Evolutionary conservation across 2,329 filamentous ascomycete species (phyloP).

Genomic region (Clonostachys solani): DNA sequence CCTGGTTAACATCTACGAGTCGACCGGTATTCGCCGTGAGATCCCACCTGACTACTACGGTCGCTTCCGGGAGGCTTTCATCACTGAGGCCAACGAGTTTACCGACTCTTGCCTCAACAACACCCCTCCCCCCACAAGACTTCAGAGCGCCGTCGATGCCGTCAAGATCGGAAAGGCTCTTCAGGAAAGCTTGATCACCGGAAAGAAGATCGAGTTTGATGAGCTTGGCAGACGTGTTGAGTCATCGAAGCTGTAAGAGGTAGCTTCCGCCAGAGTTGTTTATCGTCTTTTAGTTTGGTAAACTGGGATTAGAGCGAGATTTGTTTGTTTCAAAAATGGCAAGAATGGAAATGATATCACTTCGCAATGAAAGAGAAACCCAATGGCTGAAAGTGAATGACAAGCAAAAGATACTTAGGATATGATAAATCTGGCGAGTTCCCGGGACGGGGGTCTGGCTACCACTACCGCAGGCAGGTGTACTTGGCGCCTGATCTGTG

Average conservation of each 20-base stretch:
- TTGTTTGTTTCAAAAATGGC: too few relatives aligned
- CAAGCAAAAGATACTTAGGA: too few relatives aligned
- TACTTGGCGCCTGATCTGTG: too few relatives aligned
- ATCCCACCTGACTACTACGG: slow-evolving; percentile 60
- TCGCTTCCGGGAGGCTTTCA: slow-evolving; percentile 58
- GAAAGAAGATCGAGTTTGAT: slow-evolving; percentile 55
- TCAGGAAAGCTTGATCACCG: slow-evolving; percentile 50
- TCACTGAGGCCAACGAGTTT: slow-evolving; percentile 61
- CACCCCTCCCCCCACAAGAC: slow-evolving; percentile 48
- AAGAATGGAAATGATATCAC: too few relatives aligned
- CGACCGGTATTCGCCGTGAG: slow-evolving; percentile 43
- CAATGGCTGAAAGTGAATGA: too few relatives aligned
- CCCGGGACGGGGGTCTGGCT: too few relatives aligned
- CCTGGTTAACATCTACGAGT: slow-evolving; percentile 50
- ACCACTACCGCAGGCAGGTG: too few relatives aligned
- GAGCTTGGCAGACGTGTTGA: slow-evolving; percentile 40
- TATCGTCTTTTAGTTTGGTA: too few relatives aligned
- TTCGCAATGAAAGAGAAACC: too few relatives aligned
- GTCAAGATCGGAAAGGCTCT: slow-evolving; percentile 57
- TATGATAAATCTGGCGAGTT: too few relatives aligned
- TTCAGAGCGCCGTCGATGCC: slow-evolving; percentile 52
- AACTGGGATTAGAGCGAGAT: too few relatives aligned
- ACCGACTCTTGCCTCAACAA: slow-evolving; percentile 53
- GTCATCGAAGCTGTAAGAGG: slow-evolving; percentile 23
- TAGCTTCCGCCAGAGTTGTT: too few relatives aligned